Evolutionary conservation across 805 yeast species (phyloP).

Genomic region (Metschnikowia reukaufii): DNA sequence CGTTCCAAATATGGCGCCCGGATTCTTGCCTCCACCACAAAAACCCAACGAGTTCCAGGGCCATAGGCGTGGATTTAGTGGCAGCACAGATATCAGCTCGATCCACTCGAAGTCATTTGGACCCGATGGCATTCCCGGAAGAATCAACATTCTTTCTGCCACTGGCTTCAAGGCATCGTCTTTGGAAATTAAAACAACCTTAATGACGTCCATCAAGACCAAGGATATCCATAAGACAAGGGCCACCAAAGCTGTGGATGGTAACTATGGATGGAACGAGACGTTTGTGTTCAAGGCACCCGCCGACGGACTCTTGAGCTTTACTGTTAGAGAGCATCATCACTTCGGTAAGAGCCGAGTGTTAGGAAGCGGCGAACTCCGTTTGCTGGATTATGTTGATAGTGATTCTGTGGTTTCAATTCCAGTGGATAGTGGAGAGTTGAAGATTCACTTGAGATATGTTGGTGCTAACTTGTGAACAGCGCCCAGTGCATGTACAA

Average conservation of each 20-base stretch:
- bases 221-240: conserved; percentile 69
- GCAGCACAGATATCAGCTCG: conserved; percentile 33
- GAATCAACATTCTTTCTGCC: conserved; percentile 51
- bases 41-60: conserved; percentile 27
- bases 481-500: too few relatives aligned
- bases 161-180: conserved; percentile 34
- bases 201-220: conserved; percentile 46
- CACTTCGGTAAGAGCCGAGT: conserved; percentile 69
- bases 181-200: conserved; percentile 54
- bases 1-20: conserved; percentile 34
- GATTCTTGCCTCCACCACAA: conserved; percentile 40
- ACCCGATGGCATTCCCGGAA: conserved; percentile 50
- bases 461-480: conserved; percentile 15
- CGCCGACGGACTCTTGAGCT: conserved; percentile 55
- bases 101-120: conserved; percentile 37
- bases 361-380: conserved; percentile 58
- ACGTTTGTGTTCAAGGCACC: conserved; percentile 65
- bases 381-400: conserved; percentile 51
- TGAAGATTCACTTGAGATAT: conserved; percentile 42
- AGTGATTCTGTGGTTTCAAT: conserved; percentile 41
- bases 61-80: conserved; percentile 24
- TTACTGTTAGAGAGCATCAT: conserved; percentile 66
- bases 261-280: conserved; percentile 58
- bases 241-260: conserved; percentile 48
- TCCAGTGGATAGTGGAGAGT: conserved; percentile 38